These are phyloP conservation scores for Colletotrichum tropicale DNA, from an alignment of 2,329 filamentous ascomycete species.

Conservation along the genomic window DNA sequence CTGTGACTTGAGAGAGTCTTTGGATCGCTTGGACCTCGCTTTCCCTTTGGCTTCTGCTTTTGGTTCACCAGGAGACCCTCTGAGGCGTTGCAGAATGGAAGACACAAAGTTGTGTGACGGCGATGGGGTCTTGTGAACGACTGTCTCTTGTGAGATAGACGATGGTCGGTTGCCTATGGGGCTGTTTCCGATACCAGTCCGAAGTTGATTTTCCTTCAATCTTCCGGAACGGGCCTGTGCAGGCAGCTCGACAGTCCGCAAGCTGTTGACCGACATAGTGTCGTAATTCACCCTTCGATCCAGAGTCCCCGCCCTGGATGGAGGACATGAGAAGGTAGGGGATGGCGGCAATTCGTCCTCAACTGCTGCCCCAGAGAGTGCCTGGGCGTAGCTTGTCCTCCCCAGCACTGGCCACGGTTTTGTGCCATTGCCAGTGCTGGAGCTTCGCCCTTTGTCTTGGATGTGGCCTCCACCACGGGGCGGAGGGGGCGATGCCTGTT, in stretches of 20 bases:
- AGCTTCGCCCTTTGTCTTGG: constrained; percentile 26
- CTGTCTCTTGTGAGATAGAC: not conserved
- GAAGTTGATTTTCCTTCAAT: not conserved
- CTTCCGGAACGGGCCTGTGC: not conserved
- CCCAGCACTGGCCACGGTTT: constrained; percentile 35
- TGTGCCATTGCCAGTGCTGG: constrained; percentile 21
- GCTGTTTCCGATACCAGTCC: not conserved
- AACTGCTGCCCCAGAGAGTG: constrained; percentile 21
- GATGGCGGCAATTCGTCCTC: constrained; percentile 14
- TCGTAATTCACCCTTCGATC: constrained; percentile 22
- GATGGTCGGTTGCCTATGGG: not conserved
- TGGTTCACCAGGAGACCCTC: not conserved
- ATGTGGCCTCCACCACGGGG: constrained; percentile 29
- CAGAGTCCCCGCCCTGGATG: constrained; percentile 10
- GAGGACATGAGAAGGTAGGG: constrained; percentile 24
- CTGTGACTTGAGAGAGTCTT: not conserved
- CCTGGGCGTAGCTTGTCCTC: constrained; percentile 36
- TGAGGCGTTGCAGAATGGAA: not conserved
- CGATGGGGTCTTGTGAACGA: not conserved
- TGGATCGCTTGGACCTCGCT: not conserved
- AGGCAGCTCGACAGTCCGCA: not conserved
- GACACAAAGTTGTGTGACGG: not conserved
- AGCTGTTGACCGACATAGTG: constrained; percentile 29
- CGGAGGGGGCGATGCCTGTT: constrained; percentile 36
- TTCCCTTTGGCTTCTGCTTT: not conserved